These are phyloP conservation scores for Elsinoe arachidis DNA, from an alignment of 2,329 filamentous ascomycete species.

Conservation along the genomic window DNA sequence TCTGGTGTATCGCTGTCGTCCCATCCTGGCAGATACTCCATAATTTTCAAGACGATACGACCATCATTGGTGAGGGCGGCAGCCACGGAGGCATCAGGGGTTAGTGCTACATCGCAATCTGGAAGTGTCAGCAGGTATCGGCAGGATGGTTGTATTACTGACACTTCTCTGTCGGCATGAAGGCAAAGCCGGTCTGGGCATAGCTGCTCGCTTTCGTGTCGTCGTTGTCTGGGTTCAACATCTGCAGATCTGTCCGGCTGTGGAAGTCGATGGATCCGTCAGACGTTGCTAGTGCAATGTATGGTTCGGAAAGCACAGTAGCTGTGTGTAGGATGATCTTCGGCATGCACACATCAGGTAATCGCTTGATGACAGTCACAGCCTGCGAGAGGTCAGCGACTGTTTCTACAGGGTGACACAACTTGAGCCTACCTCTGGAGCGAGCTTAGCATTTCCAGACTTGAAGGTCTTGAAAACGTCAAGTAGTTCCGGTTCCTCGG, in stretches of 20 bases:
- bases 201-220: constrained; percentile 59
- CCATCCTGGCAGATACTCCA: constrained; percentile 32
- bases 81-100: constrained; percentile 40
- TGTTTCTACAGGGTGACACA: neutral
- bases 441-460: constrained; percentile 14
- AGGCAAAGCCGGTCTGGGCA: constrained; percentile 69
- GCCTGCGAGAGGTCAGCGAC: constrained; percentile 7
- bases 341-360: constrained; percentile 59
- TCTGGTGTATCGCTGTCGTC: neutral
- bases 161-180: constrained; percentile 51
- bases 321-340: constrained; percentile 64
- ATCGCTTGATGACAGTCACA: constrained; percentile 48
- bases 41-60: constrained; percentile 32
- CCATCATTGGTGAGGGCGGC: constrained; percentile 37
- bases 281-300: constrained; percentile 64
- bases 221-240: constrained; percentile 55
- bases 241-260: constrained; percentile 62
- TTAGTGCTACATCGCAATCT: constrained; percentile 35
- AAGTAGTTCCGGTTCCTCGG: constrained; percentile 30
- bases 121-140: constrained; percentile 39
- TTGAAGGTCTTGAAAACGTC: constrained; percentile 31
- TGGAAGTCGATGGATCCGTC: constrained; percentile 76
- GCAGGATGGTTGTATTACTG: neutral
- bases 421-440: constrained; percentile 16
- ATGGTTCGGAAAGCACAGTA: constrained; percentile 60